phyloP scores from a whole-genome alignment of 2,329 filamentous ascomycete genomes.

The Aspergillus sp. region DNA sequence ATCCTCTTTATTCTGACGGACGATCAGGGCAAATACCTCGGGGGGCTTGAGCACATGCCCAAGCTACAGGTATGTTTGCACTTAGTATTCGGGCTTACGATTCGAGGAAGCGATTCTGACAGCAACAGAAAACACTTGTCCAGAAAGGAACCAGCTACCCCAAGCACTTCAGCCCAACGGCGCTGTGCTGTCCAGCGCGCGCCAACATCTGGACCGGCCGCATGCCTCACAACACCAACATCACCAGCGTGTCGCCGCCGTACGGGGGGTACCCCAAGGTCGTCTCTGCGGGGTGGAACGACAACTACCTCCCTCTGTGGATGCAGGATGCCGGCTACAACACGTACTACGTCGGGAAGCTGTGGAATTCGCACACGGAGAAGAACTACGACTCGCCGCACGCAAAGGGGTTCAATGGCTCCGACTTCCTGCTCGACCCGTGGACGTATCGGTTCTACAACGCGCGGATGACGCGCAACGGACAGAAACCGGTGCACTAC shows the following conservation, averaged over 20 bases:
- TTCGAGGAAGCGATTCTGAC: not conserved
- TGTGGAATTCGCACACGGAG: constrained; percentile 56
- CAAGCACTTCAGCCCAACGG: constrained; percentile 52
- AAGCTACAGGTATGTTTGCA: constrained; percentile 13
- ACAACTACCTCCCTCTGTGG: constrained; percentile 61
- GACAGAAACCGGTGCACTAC: constrained; percentile 43
- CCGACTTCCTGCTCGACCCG: constrained; percentile 54
- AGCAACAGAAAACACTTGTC: constrained; percentile 43
- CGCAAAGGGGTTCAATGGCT: constrained; percentile 51
- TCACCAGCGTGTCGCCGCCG: constrained; percentile 41
- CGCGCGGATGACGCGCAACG: constrained; percentile 51
- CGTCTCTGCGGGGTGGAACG: constrained; percentile 53
- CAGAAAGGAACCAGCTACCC: constrained; percentile 49
- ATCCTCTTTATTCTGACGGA: constrained; percentile 60
- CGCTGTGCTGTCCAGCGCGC: constrained; percentile 57
- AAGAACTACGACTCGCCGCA: constrained; percentile 52
- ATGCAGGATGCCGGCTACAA: constrained; percentile 59
- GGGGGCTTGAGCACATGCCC: constrained; percentile 45
- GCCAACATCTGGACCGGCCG: constrained; percentile 56
- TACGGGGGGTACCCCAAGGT: constrained; percentile 54
- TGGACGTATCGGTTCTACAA: constrained; percentile 59
- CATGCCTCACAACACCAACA: constrained; percentile 59
- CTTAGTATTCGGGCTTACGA: no score
- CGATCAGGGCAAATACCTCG: constrained; percentile 48
- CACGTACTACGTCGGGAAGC: constrained; percentile 62